Evolutionary conservation across 2,329 filamentous ascomycete genomes (phyloP).

Genomic region (Boeremia exigua): DNA sequence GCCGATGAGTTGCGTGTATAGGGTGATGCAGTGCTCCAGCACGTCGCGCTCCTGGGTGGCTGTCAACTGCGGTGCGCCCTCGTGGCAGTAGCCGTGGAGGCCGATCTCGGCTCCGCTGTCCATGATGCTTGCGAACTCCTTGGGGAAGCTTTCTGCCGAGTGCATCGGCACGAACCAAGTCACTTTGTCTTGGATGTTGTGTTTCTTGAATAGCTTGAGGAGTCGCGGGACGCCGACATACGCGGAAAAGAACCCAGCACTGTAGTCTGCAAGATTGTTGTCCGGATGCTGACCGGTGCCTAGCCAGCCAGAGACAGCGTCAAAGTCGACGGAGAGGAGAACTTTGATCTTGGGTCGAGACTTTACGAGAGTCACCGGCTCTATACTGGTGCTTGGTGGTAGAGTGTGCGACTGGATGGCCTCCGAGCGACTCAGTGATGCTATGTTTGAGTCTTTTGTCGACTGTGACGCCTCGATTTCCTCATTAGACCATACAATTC

Average conservation of each 20-base stretch:
- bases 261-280: conserved; percentile 64
- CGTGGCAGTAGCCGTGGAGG: conserved; percentile 58
- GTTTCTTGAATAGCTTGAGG: conserved; percentile 60
- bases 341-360: conserved; percentile 47
- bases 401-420: no score
- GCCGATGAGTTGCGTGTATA: conserved; percentile 53
- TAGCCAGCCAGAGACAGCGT: conserved; percentile 66
- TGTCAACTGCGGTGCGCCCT: conserved; percentile 55
- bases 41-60: conserved; percentile 58
- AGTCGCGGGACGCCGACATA: conserved; percentile 64
- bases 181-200: conserved; percentile 58
- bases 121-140: conserved; percentile 57
- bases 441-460: neutral
- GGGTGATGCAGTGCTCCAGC: conserved; percentile 54
- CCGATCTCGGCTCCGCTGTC: conserved; percentile 62
- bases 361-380: neutral
- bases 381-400: no score
- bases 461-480: conserved; percentile 37
- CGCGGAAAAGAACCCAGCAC: conserved; percentile 62
- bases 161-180: conserved; percentile 69
- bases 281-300: conserved; percentile 61
- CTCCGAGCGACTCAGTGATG: no score
- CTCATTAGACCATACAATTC: conserved; percentile 57
- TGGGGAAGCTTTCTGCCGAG: conserved; percentile 63
- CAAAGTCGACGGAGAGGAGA: conserved; percentile 58